phyloP scores from a whole-genome alignment of 1,284 basidiomycete species.

The Ganoderma sp. region DNA sequence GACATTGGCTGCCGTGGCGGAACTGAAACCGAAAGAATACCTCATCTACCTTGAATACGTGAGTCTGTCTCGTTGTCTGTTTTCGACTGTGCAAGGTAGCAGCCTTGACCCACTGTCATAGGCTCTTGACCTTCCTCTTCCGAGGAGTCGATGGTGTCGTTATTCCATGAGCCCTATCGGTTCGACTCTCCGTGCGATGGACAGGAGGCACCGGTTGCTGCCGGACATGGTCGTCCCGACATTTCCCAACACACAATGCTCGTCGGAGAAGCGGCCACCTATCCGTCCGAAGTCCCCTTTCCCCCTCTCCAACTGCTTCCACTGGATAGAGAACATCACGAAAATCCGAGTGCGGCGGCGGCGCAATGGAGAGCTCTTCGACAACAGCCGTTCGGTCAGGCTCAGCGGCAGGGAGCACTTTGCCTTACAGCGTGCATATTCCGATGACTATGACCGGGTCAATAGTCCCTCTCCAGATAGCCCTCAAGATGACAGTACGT shows the following conservation, averaged over 20 bases:
- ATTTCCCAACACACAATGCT: not conserved
- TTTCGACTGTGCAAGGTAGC: not conserved
- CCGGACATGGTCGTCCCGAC: slow-evolving; percentile 19
- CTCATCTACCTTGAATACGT: slow-evolving; percentile 11
- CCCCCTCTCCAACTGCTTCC: slow-evolving; percentile 15
- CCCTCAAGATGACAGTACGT: not conserved
- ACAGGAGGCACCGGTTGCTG: not conserved
- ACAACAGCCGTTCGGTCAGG: not conserved
- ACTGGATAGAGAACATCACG: slow-evolving; percentile 11
- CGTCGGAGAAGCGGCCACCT: not conserved
- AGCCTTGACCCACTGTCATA: not conserved
- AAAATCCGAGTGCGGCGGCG: not conserved
- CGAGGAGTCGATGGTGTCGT: slow-evolving; percentile 2
- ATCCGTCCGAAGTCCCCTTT: not conserved
- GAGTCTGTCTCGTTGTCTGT: not conserved
- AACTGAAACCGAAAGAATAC: slow-evolving; percentile 15
- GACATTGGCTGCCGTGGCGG: not conserved
- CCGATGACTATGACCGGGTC: not conserved
- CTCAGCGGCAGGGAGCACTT: not conserved
- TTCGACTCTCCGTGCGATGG: not conserved
- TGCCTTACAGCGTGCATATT: not conserved
- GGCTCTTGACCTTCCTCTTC: slow-evolving; percentile 9
- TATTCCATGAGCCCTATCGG: slow-evolving; percentile 3
- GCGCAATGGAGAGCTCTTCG: not conserved
- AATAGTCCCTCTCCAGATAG: not conserved